Conservation (phyloP, 2,329 filamentous ascomycete species). For the Ramichloridium luteum region DNA sequence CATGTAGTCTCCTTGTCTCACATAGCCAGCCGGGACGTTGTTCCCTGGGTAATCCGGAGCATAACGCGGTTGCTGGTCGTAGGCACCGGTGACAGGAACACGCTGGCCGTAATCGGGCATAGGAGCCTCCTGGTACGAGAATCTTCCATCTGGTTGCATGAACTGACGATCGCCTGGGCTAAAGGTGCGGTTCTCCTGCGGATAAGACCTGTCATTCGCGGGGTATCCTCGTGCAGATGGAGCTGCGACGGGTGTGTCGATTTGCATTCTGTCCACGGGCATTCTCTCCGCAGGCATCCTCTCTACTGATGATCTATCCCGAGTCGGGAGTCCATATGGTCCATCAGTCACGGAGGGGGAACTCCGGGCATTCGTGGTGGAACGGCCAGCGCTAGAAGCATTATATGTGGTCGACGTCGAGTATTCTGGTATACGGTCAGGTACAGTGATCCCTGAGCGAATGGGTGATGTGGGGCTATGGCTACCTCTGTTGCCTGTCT, state of each 20-base stretch:
- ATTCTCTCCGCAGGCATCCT: conserved; percentile 13
- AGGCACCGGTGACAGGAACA: conserved; percentile 16
- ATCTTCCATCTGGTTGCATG: conserved; percentile 12
- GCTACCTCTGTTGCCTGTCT: conserved; percentile 35
- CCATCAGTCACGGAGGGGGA: conserved; percentile 23
- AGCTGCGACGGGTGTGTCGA: conserved; percentile 16
- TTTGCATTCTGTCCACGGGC: conserved; percentile 19
- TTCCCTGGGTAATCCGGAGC: conserved; percentile 20
- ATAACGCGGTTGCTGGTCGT: conserved; percentile 22
- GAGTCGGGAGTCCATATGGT: conserved; percentile 17
- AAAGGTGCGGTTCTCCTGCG: conserved; percentile 13
- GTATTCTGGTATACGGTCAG: conserved; percentile 23
- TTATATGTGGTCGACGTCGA: conserved; percentile 29
- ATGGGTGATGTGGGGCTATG: conserved; percentile 27
- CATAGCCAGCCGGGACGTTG: conserved; percentile 23
- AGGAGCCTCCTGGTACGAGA: conserved; percentile 16
- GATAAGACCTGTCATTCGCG: conserved; percentile 13
- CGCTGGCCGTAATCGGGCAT: conserved; percentile 16
- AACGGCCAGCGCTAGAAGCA: conserved; percentile 27
- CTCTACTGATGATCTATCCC: background rate
- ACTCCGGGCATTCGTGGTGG: conserved; percentile 29
- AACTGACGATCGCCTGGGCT: conserved; percentile 5
- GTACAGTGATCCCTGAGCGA: conserved; percentile 30
- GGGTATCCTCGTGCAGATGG: conserved; percentile 4
- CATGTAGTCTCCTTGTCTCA: conserved; percentile 23